Conservation (phyloP, 2,329 filamentous ascomycete species). For the Sclerotinia trifoliorum region DNA sequence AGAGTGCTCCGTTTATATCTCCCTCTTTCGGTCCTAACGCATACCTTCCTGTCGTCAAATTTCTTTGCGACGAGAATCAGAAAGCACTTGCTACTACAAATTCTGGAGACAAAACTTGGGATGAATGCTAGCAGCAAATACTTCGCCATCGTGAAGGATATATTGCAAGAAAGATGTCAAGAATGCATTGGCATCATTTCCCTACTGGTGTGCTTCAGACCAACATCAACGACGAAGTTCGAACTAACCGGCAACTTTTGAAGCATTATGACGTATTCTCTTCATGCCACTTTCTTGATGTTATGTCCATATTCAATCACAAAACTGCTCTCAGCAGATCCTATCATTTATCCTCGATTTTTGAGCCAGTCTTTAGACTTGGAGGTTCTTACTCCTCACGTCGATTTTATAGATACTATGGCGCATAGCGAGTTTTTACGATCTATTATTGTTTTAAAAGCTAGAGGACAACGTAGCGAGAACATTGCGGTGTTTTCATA, state of each 20-base stretch:
- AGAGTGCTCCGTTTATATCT: neutral
- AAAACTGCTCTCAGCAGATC: slow-evolving; percentile 30
- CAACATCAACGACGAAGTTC: neutral
- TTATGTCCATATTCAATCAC: slow-evolving; percentile 31
- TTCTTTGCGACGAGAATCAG: neutral
- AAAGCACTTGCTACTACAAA: neutral
- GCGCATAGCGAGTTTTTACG: slow-evolving; percentile 16
- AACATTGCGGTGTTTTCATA: neutral
- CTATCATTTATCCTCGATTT: slow-evolving; percentile 45
- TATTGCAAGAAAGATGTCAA: too few relatives aligned
- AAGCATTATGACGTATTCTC: slow-evolving; percentile 51
- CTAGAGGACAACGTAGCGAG: slow-evolving; percentile 40
- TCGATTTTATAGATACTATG: slow-evolving; percentile 40
- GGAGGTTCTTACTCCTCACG: slow-evolving; percentile 42
- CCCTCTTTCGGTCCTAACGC: neutral
- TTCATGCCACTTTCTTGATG: slow-evolving; percentile 41
- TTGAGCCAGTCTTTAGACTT: slow-evolving; percentile 45
- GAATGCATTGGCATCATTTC: too few relatives aligned
- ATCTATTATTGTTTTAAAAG: too few relatives aligned
- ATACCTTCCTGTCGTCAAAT: neutral
- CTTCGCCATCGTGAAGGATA: too few relatives aligned
- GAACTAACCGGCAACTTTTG: slow-evolving; percentile 48
- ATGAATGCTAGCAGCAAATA: neutral
- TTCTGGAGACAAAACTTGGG: neutral
- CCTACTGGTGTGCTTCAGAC: neutral